Conservation (phyloP, 2,329 filamentous ascomycete genomes). For the Alternaria incomplexa region DNA sequence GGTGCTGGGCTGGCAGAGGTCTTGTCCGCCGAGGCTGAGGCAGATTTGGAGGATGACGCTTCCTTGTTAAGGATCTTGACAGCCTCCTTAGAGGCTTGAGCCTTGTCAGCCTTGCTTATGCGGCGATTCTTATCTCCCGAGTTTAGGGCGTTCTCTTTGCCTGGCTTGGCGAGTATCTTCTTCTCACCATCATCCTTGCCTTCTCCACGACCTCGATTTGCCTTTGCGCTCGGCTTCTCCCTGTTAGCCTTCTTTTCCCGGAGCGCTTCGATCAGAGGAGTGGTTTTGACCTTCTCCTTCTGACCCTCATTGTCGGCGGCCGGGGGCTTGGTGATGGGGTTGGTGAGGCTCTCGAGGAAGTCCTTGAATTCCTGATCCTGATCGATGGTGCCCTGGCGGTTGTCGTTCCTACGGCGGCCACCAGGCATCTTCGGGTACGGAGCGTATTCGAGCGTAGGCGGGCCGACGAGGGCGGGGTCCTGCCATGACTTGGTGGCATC, state of each 20-base stretch:
- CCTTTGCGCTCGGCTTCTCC: conserved; percentile 60
- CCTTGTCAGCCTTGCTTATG: conserved; percentile 59
- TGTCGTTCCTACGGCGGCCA: conserved; percentile 76
- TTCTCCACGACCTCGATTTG: conserved; percentile 63
- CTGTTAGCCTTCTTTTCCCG: conserved; percentile 89
- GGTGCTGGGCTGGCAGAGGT: conserved; percentile 48
- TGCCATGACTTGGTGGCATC: conserved; percentile 80
- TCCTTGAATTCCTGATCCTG: conserved; percentile 95
- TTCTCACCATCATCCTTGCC: conserved; percentile 66
- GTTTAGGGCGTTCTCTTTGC: conserved; percentile 38
- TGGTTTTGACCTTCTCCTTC: conserved; percentile 74
- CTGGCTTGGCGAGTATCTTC: conserved; percentile 42
- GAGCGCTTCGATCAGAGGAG: conserved; percentile 87
- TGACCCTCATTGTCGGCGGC: conserved; percentile 60
- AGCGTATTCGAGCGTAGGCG: conserved; percentile 80
- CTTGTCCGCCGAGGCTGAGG: conserved; percentile 39
- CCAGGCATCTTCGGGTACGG: conserved; percentile 83
- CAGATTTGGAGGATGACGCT: conserved; percentile 41
- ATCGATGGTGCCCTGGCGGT: conserved; percentile 91
- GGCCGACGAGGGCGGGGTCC: conserved; percentile 75
- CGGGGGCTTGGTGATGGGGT: conserved; percentile 65
- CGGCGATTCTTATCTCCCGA: conserved; percentile 49
- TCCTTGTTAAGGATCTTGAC: conserved; percentile 64
- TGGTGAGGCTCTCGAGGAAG: conserved; percentile 86
- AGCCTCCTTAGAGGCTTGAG: conserved; percentile 69